These are phyloP conservation scores for Gracilaria domingensis DNA, from an alignment of 23 red algal species.

Conservation along the genomic window DNA sequence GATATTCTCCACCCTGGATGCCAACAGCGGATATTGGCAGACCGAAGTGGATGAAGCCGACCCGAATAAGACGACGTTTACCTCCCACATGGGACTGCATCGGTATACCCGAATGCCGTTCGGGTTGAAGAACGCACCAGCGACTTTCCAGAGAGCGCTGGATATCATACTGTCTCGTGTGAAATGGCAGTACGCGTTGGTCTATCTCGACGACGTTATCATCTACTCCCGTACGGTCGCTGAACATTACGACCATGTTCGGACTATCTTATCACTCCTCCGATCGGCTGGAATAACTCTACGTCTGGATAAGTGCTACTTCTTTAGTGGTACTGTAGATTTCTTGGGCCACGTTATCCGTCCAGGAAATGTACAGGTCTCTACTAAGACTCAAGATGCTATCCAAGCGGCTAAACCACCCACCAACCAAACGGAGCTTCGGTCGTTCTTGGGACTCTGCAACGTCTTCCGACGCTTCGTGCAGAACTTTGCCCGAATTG, in stretches of 20 bases:
- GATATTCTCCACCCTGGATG: constrained; percentile 34
- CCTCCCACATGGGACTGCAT: neutral
- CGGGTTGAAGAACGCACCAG: constrained; percentile 20
- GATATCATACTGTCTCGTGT: constrained; percentile 43
- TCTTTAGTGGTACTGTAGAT: constrained; percentile 12
- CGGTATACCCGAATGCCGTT: neutral
- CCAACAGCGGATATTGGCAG: constrained; percentile 31
- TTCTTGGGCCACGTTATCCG: constrained; percentile 1
- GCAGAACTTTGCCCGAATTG: constrained; percentile 2
- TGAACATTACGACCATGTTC: neutral
- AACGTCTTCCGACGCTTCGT: constrained; percentile 29
- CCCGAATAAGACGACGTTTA: constrained; percentile 16
- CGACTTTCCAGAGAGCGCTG: constrained; percentile 30
- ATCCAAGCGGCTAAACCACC: neutral
- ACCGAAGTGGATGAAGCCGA: constrained; percentile 14
- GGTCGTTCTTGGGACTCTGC: neutral
- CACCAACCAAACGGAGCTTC: constrained; percentile 24
- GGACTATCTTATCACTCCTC: neutral
- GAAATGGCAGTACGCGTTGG: constrained; percentile 12
- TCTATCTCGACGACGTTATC: constrained; percentile 29
- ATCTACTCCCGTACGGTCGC: neutral
- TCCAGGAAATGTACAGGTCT: too few relatives aligned
- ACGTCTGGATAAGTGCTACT: neutral
- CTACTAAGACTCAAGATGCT: neutral
- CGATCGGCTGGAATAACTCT: neutral